Conservation (phyloP, 495 filamentous ascomycete genomes). For the Geoglossum glabrum region DNA sequence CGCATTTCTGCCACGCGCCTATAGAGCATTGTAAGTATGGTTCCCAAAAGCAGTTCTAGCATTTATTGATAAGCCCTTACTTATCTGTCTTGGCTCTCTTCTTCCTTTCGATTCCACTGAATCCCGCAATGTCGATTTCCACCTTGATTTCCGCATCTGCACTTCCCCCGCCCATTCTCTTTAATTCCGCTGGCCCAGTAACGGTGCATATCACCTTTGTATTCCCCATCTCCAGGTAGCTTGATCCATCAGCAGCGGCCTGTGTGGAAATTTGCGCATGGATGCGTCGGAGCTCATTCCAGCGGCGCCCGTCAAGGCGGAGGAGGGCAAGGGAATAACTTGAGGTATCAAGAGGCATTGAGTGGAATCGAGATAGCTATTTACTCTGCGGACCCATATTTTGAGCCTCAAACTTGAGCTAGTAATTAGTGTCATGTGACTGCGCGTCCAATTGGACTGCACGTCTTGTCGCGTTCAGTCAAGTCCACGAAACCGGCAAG, state of each 20-base stretch:
- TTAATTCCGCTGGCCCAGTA: constrained; percentile 54
- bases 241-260: constrained; percentile 71
- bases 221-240: constrained; percentile 87
- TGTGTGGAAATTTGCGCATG: constrained; percentile 81
- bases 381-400: neutral
- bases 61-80: constrained; percentile 24
- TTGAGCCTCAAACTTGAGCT: neutral
- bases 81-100: constrained; percentile 51
- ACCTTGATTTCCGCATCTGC: constrained; percentile 49
- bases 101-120: constrained; percentile 73
- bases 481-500: neutral
- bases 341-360: constrained; percentile 80
- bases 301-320: constrained; percentile 82
- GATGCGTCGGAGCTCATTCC: constrained; percentile 90
- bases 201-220: constrained; percentile 92
- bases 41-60: neutral
- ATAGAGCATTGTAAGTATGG: neutral
- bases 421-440: neutral
- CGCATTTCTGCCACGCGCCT: constrained; percentile 70
- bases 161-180: constrained; percentile 23
- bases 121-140: constrained; percentile 69
- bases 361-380: neutral
- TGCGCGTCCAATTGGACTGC: neutral
- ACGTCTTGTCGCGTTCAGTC: neutral
- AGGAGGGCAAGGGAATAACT: constrained; percentile 71